Conservation (phyloP, 352 stramenopile species). For the Thraustochytrium striatum region DNA sequence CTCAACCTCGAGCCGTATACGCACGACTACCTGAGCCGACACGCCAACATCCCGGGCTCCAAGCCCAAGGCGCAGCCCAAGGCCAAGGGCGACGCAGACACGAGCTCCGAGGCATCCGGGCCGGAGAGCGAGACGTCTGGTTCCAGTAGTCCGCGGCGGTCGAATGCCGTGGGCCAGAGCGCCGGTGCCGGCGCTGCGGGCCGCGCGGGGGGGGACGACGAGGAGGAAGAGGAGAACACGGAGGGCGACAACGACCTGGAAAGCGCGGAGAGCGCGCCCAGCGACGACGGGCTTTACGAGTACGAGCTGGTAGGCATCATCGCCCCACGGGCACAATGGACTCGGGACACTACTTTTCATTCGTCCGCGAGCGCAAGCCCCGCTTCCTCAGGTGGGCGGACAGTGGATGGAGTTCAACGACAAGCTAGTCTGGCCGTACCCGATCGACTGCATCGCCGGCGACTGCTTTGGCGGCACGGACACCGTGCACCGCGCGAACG, state of each 20-base stretch:
- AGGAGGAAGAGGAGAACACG: not conserved
- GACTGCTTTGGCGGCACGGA: slow-evolving; percentile 86
- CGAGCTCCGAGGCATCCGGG: too few relatives aligned
- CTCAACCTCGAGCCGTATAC: slow-evolving; percentile 80
- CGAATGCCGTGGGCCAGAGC: too few relatives aligned
- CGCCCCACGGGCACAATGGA: slow-evolving; percentile 82
- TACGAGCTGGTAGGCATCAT: slow-evolving; percentile 85
- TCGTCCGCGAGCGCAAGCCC: slow-evolving; percentile 70
- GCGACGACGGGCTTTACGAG: slow-evolving; percentile 55
- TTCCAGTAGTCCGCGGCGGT: too few relatives aligned
- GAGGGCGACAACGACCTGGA: not conserved
- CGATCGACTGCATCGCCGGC: slow-evolving; percentile 65
- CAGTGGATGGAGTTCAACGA: slow-evolving; percentile 88
- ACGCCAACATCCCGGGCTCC: too few relatives aligned
- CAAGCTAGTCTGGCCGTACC: slow-evolving; percentile 74
- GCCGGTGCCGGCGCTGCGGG: too few relatives aligned
- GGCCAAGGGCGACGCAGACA: slow-evolving; percentile 5
- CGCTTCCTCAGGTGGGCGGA: slow-evolving; percentile 14
- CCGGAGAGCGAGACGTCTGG: too few relatives aligned
- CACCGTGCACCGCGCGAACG: not conserved
- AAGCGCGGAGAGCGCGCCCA: not conserved
- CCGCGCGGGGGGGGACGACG: too few relatives aligned
- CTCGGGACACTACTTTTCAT: slow-evolving; percentile 89
- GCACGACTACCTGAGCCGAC: slow-evolving; percentile 33
- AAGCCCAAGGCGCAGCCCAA: too few relatives aligned